A percentile compares a stretch with the other conserved stretches of the same genome.
Evolutionary conservation across 768 basidiomycete species (phyloP).

Genomic region (Lactarius pseudohatsudake): DNA sequence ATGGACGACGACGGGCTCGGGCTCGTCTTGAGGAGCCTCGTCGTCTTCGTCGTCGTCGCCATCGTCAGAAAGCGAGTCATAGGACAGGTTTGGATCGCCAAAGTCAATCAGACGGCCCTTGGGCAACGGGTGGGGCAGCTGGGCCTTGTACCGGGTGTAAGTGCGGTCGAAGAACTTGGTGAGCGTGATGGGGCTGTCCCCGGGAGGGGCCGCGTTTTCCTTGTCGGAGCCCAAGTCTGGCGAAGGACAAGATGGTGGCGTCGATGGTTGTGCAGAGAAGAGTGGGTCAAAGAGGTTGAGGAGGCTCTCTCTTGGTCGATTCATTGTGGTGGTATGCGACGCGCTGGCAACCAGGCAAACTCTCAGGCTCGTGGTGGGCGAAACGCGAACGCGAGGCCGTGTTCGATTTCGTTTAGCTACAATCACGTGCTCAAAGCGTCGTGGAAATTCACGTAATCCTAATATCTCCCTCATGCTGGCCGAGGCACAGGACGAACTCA

Average conservation of each 20-base stretch:
- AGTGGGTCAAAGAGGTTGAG: conserved; percentile 29
- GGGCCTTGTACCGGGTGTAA: conserved; percentile 23
- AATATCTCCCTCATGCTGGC: too few species aligned
- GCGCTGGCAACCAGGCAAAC: background rate
- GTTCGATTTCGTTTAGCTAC: background rate
- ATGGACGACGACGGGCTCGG: background rate
- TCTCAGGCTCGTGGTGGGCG: background rate
- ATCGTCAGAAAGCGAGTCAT: conserved; percentile 15
- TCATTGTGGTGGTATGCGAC: conserved; percentile 10
- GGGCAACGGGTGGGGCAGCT: conserved; percentile 5
- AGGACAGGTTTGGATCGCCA: conserved; percentile 8
- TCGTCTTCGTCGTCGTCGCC: background rate
- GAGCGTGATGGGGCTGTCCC: conserved; percentile 24
- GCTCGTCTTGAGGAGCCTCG: background rate
- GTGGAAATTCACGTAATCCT: too few species aligned
- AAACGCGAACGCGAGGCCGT: background rate
- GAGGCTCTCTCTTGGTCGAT: conserved; percentile 28
- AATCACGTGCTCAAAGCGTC: background rate
- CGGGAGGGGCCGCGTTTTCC: conserved; percentile 22
- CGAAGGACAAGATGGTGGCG: conserved; percentile 13
- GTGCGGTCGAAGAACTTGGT: conserved; percentile 30
- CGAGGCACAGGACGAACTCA: background rate
- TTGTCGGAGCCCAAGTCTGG: conserved; percentile 29
- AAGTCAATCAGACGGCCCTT: conserved; percentile 25
- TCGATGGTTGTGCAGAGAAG: conserved; percentile 6